Conservation (phyloP, 768 basidiomycete genomes). For the Auricularia sp. region DNA sequence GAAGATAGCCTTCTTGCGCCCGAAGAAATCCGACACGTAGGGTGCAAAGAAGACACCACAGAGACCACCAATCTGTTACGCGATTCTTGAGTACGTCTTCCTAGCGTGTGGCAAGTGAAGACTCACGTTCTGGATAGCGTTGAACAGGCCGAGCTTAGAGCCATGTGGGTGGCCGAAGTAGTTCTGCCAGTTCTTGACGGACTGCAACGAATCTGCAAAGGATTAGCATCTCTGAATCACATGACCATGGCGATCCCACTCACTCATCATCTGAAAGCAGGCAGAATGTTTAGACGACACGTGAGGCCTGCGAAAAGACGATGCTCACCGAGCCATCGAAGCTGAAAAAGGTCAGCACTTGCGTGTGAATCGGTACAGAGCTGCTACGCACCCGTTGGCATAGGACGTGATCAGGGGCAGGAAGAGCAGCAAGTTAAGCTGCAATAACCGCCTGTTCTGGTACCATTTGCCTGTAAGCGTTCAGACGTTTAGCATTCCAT, state of each 20-base stretch:
- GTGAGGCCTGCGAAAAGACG: not conserved
- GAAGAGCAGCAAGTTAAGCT: constrained; percentile 15
- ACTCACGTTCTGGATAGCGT: constrained; percentile 55
- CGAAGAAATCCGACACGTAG: constrained; percentile 61
- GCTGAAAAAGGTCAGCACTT: not conserved
- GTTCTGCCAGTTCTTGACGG: constrained; percentile 2
- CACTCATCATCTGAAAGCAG: not conserved
- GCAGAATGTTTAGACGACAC: constrained; percentile 74
- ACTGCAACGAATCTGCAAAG: not conserved
- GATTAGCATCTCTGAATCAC: not conserved
- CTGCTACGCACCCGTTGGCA: constrained; percentile 10
- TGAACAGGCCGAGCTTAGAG: constrained; percentile 54
- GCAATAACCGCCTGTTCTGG: constrained; percentile 9
- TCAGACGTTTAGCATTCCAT: not conserved
- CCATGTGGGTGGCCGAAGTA: constrained; percentile 54
- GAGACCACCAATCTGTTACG: constrained; percentile 53
- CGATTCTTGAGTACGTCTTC: not conserved
- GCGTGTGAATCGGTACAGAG: not conserved
- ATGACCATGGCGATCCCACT: not conserved
- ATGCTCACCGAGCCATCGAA: constrained; percentile 19
- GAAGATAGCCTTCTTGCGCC: constrained; percentile 56
- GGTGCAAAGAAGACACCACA: constrained; percentile 63
- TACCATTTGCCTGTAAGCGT: constrained; percentile 8
- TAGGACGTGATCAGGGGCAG: constrained; percentile 18
- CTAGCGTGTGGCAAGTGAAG: not conserved